These are phyloP conservation scores for Penicillium sp. DNA, from an alignment of 2,329 filamentous ascomycete genomes.

Conservation along the genomic window DNA sequence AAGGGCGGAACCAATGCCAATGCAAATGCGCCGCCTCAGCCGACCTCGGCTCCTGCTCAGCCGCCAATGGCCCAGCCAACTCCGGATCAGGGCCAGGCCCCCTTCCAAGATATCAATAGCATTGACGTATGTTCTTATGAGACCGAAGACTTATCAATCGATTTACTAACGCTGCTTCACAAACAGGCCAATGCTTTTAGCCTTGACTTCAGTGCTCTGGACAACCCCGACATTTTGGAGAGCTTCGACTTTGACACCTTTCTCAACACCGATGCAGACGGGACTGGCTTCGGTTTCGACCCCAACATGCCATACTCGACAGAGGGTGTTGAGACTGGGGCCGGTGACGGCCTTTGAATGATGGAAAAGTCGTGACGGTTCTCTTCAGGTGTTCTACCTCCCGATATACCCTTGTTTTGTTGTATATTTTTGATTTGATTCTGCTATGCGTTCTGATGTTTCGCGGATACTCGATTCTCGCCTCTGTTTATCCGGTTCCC, in stretches of 20 bases:
- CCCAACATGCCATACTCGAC: constrained; percentile 37
- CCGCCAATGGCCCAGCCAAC: constrained; percentile 34
- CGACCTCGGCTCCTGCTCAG: constrained; percentile 36
- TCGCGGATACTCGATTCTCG: constrained; percentile 14
- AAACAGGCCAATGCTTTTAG: constrained; percentile 34
- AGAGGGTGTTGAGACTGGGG: constrained; percentile 44
- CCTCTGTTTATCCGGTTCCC: constrained; percentile 20
- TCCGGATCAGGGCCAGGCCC: constrained; percentile 31
- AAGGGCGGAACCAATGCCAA: constrained; percentile 38
- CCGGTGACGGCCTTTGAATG: constrained; percentile 38
- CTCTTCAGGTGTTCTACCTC: constrained; percentile 32
- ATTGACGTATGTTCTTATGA: constrained; percentile 33
- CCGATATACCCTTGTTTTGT: constrained; percentile 37
- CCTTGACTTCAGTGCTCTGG: constrained; percentile 44
- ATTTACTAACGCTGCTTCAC: constrained; percentile 15
- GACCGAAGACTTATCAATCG: background rate
- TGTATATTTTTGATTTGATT: constrained; percentile 34
- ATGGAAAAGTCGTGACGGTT: constrained; percentile 30
- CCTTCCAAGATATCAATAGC: constrained; percentile 34
- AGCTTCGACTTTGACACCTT: constrained; percentile 65
- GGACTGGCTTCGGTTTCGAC: constrained; percentile 42
- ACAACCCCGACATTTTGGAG: constrained; percentile 47
- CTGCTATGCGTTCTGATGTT: constrained; percentile 23
- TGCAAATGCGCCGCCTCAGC: constrained; percentile 31
- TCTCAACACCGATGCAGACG: constrained; percentile 53